Base-by-base conservation (phyloP, 2,329 filamentous ascomycete species). In the Aureobasidium sp. region DNA sequence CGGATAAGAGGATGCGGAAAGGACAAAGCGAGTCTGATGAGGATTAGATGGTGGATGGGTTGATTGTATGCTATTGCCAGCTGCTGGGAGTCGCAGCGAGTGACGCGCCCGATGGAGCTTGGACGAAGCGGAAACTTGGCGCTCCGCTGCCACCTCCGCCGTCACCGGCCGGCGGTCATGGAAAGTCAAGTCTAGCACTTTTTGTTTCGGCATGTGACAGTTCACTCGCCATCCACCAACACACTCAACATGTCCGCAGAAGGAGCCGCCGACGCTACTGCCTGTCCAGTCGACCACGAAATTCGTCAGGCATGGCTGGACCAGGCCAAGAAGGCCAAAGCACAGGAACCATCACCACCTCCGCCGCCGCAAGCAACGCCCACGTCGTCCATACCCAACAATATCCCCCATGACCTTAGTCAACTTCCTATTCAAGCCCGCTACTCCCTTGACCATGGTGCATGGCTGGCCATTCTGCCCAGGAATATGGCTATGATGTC, bases 231-330 rank as follows among this genome's bases (percentile, higher is more conserved):
- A 21, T 42, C 11, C 10, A 14, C 29, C 13, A 39, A 25, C 25
- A 50, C 47, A 44, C 54, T 16, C 41, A 55, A 45, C 41, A 61
- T 61, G 59, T 47, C 59, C 16, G 34, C 27, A 32, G 32, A 5
- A 45, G 61, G 34, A 30, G 61, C 29, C 6, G 61, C 51, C 44
- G 21, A 21, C 21, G 21, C 21, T 21, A 21, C 21, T 21, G 61
- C 62, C 62, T 97, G 94, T 70, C 94, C 94, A 5, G 91, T 97
- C 70, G 92, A 97, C 76, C 89, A 92, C 77, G 89, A 90, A 70
- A 88, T 91, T 58, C 88, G 94, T 69, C 88, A 91, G 69, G 85
- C 88, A 68, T 99, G 93, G 93, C 82, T 97, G 41, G 80, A 82
- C 44, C 84, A 71, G 77, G 81, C 74, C 63, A 75, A 70, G 67